These are phyloP conservation scores for Flaveria sonorensis DNA, from an alignment of 129 eudicot species.

Conservation along the genomic window DNA sequence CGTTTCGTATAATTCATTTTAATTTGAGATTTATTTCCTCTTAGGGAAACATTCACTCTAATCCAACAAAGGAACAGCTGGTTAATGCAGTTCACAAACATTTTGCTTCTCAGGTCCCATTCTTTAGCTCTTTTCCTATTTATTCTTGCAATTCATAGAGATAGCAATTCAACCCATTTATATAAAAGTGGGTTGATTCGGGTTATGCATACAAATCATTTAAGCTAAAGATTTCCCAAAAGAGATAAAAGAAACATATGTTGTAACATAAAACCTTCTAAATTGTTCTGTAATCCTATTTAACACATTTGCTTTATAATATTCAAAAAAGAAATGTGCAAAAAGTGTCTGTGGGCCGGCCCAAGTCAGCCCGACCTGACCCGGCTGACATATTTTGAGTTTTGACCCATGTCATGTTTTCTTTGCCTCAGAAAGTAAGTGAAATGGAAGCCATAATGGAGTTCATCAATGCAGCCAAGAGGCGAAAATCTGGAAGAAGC, in stretches of 20 bases:
- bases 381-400: no score
- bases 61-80: slow-evolving; percentile 78
- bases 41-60: slow-evolving; percentile 59
- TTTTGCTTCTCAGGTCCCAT: slow-evolving; percentile 80
- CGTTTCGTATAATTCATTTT: not conserved
- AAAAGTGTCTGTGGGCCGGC: not conserved
- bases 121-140: not conserved
- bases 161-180: not conserved
- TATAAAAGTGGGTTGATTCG: not conserved
- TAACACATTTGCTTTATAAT: not conserved
- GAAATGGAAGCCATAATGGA: slow-evolving; percentile 84
- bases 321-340: not conserved
- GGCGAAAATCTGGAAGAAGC: slow-evolving; percentile 46
- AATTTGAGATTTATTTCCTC: not conserved
- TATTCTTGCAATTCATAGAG: not conserved
- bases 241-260: not conserved
- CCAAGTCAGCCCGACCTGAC: not conserved
- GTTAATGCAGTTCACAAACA: slow-evolving; percentile 72
- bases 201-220: not conserved
- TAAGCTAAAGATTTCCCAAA: not conserved
- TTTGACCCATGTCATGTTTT: not conserved
- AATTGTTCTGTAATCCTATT: not conserved
- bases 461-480: slow-evolving; percentile 80
- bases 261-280: no score
- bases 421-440: slow-evolving; percentile 60